Evolutionary conservation across 768 basidiomycete genomes (phyloP).

Genomic region (Strobilomyces echinocephalus): DNA sequence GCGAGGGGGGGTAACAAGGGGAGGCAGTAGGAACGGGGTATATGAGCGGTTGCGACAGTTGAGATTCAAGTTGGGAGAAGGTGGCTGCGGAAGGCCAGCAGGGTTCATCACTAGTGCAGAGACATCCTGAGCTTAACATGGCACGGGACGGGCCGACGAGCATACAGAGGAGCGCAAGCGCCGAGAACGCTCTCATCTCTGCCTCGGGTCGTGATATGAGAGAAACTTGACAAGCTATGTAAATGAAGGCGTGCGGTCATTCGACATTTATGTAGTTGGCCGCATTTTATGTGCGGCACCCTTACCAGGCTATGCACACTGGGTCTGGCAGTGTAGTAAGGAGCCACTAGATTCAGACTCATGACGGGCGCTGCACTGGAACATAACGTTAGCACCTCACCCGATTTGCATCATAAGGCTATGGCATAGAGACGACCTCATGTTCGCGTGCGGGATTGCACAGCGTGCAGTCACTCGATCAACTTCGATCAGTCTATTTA

Average conservation of each 20-base stretch:
- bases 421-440: not conserved
- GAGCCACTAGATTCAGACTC: not conserved
- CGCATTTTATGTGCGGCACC: no score
- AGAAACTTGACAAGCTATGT: no score
- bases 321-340: not conserved
- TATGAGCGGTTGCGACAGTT: conserved; percentile 43
- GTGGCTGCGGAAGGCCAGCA: conserved; percentile 41
- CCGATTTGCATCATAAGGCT: not conserved
- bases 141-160: not conserved
- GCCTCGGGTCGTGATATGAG: no score
- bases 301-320: no score
- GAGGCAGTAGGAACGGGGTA: conserved; percentile 38
- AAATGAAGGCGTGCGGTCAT: not conserved
- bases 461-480: not conserved
- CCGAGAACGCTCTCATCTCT: not conserved
- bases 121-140: conserved; percentile 19
- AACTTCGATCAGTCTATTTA: not conserved
- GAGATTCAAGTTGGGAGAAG: conserved; percentile 31
- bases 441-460: not conserved
- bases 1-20: conserved; percentile 36
- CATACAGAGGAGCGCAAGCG: not conserved
- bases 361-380: not conserved
- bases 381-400: not conserved
- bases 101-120: conserved; percentile 33
- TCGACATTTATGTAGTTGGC: no score